These are phyloP conservation scores for Chrysoporthe cubensis DNA, from an alignment of 2,329 filamentous ascomycete species.

Conservation along the genomic window DNA sequence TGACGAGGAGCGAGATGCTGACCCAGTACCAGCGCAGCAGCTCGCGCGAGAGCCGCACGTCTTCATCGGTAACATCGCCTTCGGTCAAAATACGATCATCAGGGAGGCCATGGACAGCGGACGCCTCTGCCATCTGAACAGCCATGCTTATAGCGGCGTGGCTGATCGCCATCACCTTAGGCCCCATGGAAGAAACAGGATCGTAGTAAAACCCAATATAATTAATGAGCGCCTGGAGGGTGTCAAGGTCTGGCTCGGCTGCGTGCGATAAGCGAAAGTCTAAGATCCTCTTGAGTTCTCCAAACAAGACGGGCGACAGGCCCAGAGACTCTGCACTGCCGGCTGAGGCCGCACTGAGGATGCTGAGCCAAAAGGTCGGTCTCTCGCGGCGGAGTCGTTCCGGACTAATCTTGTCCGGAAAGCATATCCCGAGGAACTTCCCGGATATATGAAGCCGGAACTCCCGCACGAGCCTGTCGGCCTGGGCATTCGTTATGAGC, in stretches of 20 bases:
- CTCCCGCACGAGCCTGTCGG: slow-evolving; percentile 13
- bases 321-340: slow-evolving; percentile 15
- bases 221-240: slow-evolving; percentile 12
- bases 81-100: not conserved
- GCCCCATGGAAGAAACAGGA: not conserved
- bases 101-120: slow-evolving; percentile 3
- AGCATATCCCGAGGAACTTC: slow-evolving; percentile 11
- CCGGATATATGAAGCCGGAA: slow-evolving; percentile 17
- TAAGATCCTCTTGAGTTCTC: slow-evolving; percentile 12
- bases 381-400: slow-evolving; percentile 11
- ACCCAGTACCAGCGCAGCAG: slow-evolving; percentile 24
- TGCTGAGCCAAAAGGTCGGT: slow-evolving; percentile 25
- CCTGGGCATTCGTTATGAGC: slow-evolving; percentile 9
- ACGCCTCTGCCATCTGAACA: slow-evolving; percentile 14
- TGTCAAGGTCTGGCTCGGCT: slow-evolving; percentile 14
- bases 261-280: not conserved
- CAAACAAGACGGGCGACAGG: not conserved
- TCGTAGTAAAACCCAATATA: slow-evolving; percentile 17
- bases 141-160: not conserved
- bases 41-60: slow-evolving; percentile 17
- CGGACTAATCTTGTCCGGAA: slow-evolving; percentile 6
- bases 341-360: slow-evolving; percentile 22
- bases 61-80: slow-evolving; percentile 14
- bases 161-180: not conserved
- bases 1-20: slow-evolving; percentile 17